Conservation (phyloP, 1,139 yeast species). For the Suhomyces yuchorum region DNA sequence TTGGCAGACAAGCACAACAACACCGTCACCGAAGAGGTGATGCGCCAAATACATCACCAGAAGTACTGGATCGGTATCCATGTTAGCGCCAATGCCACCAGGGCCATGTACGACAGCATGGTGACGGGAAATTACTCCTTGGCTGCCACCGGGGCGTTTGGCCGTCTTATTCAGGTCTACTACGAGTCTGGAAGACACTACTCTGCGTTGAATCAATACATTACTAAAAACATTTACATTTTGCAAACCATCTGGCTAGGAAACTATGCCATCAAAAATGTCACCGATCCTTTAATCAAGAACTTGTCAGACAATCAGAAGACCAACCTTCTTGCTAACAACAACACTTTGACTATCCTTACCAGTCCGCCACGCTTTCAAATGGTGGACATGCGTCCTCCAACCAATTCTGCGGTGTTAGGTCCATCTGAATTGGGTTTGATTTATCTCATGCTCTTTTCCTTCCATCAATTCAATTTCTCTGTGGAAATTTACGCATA, state of each 20-base stretch:
- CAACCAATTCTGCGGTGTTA: slow-evolving; percentile 24
- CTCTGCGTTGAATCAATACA: slow-evolving; percentile 40
- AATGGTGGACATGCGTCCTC: slow-evolving; percentile 26
- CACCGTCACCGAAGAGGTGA: slow-evolving; percentile 36
- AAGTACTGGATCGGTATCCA: slow-evolving; percentile 58
- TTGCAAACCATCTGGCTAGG: slow-evolving; percentile 31
- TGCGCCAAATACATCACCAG: slow-evolving; percentile 47
- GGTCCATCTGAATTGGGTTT: slow-evolving; percentile 41
- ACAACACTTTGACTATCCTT: slow-evolving; percentile 22
- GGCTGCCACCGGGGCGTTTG: slow-evolving; percentile 17
- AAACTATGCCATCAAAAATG: slow-evolving; percentile 23
- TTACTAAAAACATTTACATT: slow-evolving; percentile 39
- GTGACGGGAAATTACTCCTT: slow-evolving; percentile 22
- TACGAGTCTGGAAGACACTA: slow-evolving; percentile 61
- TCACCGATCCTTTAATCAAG: slow-evolving; percentile 28
- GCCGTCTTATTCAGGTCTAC: slow-evolving; percentile 32
- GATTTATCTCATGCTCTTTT: slow-evolving; percentile 35
- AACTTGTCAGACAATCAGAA: slow-evolving; percentile 18
- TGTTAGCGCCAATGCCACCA: slow-evolving; percentile 48
- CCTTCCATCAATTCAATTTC: slow-evolving; percentile 38
- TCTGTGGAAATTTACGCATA: slow-evolving; percentile 25
- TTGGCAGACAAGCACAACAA: slow-evolving; percentile 35
- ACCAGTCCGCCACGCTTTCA: slow-evolving; percentile 25
- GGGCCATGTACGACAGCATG: slow-evolving; percentile 34
- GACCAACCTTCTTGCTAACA: slow-evolving; percentile 18